Evolutionary conservation across 1,284 basidiomycete species (phyloP).

Genomic region (Trametes sp.): DNA sequence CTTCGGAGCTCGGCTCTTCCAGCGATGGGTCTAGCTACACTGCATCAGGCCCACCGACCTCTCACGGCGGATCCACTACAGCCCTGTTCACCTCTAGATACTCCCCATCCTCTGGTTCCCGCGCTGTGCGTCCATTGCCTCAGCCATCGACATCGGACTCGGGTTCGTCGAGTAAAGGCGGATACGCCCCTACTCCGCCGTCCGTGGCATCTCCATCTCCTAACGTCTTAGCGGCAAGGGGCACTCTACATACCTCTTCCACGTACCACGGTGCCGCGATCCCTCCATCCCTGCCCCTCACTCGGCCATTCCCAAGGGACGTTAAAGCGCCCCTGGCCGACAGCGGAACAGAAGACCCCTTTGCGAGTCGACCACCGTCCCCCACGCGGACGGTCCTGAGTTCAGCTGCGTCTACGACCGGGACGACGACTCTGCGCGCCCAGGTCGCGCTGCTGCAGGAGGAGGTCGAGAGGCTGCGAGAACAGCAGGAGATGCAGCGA

Average conservation of each 20-base stretch:
- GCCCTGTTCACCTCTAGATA: background rate
- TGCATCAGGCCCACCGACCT: background rate
- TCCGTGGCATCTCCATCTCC: background rate
- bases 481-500: conserved; percentile 18
- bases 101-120: background rate
- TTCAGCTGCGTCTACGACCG: background rate
- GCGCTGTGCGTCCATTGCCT: background rate
- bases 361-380: background rate
- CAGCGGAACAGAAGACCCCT: background rate
- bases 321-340: background rate
- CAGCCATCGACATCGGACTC: background rate
- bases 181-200: background rate
- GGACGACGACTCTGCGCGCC: background rate
- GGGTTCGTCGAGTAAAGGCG: background rate
- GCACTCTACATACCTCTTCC: background rate
- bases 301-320: background rate
- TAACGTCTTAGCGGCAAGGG: background rate
- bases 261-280: background rate
- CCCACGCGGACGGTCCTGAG: background rate
- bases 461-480: conserved; percentile 11
- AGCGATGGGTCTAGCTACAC: background rate
- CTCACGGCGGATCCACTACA: background rate
- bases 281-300: background rate
- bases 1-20: background rate
- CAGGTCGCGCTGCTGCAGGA: conserved; percentile 10